Base-by-base conservation (phyloP, 192 early-diverging fungal species). In the Mortierella hygrophila region DNA sequence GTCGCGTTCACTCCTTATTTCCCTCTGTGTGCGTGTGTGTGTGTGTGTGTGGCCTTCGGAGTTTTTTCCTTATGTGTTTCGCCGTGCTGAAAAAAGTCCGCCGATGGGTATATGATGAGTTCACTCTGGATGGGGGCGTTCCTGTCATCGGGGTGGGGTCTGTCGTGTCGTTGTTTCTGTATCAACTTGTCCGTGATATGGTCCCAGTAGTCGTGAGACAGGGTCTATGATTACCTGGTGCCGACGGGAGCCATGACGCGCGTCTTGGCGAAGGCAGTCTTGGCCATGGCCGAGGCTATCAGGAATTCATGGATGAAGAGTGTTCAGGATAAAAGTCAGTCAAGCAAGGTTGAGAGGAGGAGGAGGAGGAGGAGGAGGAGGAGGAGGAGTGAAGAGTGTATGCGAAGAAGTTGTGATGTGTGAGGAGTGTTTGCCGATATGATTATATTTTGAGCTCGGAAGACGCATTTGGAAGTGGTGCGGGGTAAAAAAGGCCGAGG, bases 221-320 rank as follows among this genome's bases (percentile, higher is more conserved):
- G 37, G 44, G 42, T 21, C 41, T 70, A 15, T 70, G 55, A 11
- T 65, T 86, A 86, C 84, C 84, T 86, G 52, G 71, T 77, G 49
- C 84, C 84, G 49, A 81, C 79, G 20, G 84, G 84, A 32, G 84
- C 84, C 78, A 86, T 81, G 68, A 81, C 76, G 55, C 75, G 84
- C 55, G 79, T 42, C 57, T 68, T 79, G 44, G 60, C 76, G 57
- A 85, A 46, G 68, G 49, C 74, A 70, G 79, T 77, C 70, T 72
- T 77, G 76, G 76, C 79, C 63, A 81, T 49, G 54, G 79, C 55
- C 9, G 76, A 70, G 72, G 76, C 84, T 86, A 86, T 6, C 68
- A 2, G 15, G 15, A 23, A n/a, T 32, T 70, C 4, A n/a, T n/a
- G 3, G 2, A 72, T 40, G 15, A 70, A 16, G 11, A 35, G 35